Evolutionary conservation across 495 filamentous ascomycete species (phyloP).

Genomic region (Penicillium turbatum): DNA sequence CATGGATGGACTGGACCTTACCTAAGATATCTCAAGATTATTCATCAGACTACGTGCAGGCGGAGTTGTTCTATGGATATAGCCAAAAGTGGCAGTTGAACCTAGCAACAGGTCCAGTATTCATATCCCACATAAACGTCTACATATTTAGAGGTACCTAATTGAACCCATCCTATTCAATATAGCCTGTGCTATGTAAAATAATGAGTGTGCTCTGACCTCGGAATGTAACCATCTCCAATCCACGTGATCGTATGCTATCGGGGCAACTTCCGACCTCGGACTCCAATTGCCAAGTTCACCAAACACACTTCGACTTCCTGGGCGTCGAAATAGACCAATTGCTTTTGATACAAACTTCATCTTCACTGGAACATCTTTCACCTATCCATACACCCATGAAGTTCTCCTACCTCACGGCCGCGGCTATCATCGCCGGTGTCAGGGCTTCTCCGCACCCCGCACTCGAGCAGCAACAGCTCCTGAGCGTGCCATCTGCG

Average conservation of each 20-base stretch:
- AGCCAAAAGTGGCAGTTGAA: too few species aligned
- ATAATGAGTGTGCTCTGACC: too few species aligned
- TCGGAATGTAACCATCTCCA: background rate
- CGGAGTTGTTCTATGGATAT: too few species aligned
- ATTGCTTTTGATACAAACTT: background rate
- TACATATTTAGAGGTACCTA: too few species aligned
- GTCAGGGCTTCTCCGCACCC: slow-evolving; percentile 35
- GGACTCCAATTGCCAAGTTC: background rate
- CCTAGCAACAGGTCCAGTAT: too few species aligned
- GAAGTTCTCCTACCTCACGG: slow-evolving; percentile 25
- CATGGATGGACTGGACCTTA: too few species aligned
- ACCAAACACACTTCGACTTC: background rate
- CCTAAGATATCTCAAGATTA: too few species aligned
- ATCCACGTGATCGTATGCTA: slow-evolving; percentile 1
- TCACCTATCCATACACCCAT: background rate
- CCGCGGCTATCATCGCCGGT: slow-evolving; percentile 19
- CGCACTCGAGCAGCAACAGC: slow-evolving; percentile 25
- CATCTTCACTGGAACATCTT: background rate
- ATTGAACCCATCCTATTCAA: too few species aligned
- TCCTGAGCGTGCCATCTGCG: slow-evolving; percentile 10
- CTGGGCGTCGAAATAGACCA: background rate
- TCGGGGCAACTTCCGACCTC: background rate
- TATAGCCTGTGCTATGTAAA: too few species aligned
- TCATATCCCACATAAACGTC: too few species aligned
- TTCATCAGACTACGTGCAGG: too few species aligned